Base-by-base conservation (phyloP, 2,329 filamentous ascomycete genomes). In the Fusarium verrucosum region DNA sequence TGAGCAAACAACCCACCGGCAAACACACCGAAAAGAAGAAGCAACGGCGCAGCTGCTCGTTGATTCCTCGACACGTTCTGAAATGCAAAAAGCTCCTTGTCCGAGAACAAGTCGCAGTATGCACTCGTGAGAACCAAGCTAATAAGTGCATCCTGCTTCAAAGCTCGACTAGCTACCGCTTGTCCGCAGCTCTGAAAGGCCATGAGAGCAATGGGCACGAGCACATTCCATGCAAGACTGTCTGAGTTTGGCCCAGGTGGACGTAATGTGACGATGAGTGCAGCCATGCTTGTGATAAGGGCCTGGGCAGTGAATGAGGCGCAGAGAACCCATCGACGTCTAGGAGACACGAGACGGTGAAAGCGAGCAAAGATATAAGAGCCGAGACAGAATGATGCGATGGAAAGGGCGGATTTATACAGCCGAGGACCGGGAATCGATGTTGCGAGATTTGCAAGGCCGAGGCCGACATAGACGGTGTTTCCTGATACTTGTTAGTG, bases 141-240 rank as follows among this genome's bases (percentile, higher is more conserved):
- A 0, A 90, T 93, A 22, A 94, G 78, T 2, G 88, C 86, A 55
- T 87, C 87, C 68, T 89, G 89, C 67, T 87, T 84, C 60, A 94
- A 76, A 1, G 89, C 87, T 4, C 91, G 80, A 72, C 89, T 92
- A 0, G 86, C 85, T n/a, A 93, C 88, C 1, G 91, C 90, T 74
- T 94, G 91, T 0, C 91, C 92, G 51, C 89, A 89, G 64, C 87
- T 89, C 79, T 94, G 91, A 71, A 94, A 92, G 7, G 90, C 89
- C 14, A 93, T 82, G 14, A 92, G 78, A 2, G 84, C 85, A 47
- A 94, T 82, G 1, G 91, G 90, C 2, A 90, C 76, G 10, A 90
- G 79, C 5, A 90, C 86, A 8, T 81, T 78, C 86, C 87, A 90
- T 53, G 78, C 74, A 66, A 84, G 72, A 51, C 83, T 74, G 30